A percentile compares a stretch with the other conserved stretches of the same genome.
Conservation (phyloP, 1,284 basidiomycete genomes). For the Mycena sp. region DNA sequence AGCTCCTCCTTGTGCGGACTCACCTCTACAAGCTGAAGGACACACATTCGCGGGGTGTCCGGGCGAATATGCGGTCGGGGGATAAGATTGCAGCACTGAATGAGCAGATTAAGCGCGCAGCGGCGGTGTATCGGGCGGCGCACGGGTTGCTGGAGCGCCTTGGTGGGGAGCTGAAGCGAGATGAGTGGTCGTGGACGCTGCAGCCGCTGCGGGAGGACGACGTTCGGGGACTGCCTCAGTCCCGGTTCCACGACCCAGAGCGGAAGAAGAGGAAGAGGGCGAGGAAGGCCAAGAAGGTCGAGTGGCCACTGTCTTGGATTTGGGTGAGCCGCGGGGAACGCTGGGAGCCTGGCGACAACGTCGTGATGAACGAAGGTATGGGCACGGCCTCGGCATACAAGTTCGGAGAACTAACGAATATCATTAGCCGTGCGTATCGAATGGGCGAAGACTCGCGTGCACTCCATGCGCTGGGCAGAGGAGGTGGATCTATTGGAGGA, state of each 20-base stretch:
- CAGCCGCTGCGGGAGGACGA: conserved; percentile 4
- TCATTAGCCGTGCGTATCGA: conserved; percentile 31
- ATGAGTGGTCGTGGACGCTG: conserved; percentile 9
- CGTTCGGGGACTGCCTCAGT: background rate
- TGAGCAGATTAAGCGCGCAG: background rate
- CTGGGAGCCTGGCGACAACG: background rate
- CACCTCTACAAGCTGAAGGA: conserved; percentile 26
- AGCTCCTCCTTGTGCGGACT: conserved; percentile 19
- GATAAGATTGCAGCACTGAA: no score
- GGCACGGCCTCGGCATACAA: background rate
- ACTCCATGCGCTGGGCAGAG: no score
- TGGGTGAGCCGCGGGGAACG: conserved; percentile 7
- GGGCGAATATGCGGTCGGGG: no score
- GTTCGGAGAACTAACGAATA: background rate
- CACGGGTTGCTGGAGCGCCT: background rate
- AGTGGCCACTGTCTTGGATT: conserved; percentile 15
- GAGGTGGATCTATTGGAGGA: no score
- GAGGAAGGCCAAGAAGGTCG: background rate
- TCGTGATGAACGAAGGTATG: conserved; percentile 20
- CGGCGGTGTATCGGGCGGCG: conserved; percentile 15
- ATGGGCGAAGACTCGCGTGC: conserved; percentile 26
- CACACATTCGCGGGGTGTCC: no score
- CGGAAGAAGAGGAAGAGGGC: conserved; percentile 14
- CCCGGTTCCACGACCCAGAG: conserved; percentile 8
- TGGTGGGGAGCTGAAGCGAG: background rate